Evolutionary conservation across 805 yeast species (phyloP), one percentile per base, ranked within the genome.

Genomic region (Kuraishia piskuri): DNA sequence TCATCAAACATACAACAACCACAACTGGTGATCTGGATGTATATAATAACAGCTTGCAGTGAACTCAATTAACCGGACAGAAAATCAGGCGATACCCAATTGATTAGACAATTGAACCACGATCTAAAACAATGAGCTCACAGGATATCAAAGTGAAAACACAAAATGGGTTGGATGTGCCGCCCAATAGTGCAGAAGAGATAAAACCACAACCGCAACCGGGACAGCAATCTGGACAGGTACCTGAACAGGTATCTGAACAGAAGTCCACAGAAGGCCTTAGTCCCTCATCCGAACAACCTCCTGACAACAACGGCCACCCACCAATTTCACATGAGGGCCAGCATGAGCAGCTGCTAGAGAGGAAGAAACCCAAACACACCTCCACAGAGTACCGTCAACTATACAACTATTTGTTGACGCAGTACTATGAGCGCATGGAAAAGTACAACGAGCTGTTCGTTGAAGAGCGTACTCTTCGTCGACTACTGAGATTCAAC

Each of bases 361-460:
- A 44, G 14, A 22, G 9, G 10, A 22, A 22, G 47, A 44, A 46
- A 40, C 45, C 52, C 17, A 22, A 50, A 23, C 23, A 49, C 24
- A 37, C 50, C 6, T 44, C 46, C 9, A 50, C 23, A 14, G 53
- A 52, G 36, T 48, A 52, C 47, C 25, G 48, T 17, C 40, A 47
- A 9, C 22, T 52, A 22, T 52, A 52, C 50, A 48, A 31, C 21
- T 52, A 22, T 25, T 37, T 52, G 26, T 24, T 52, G 36, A 46
- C 46, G 21, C 31, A 52, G 20, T 48, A 52, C 48, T 9, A 47
- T 22, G 24, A 37, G n/a, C 36, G 23, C 20, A 22, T 37, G 23
- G 22, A 24, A 19, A 19, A 47, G 6, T 48, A 47, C 20, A 46
- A 21, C 19, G 40, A 48, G 19, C 31, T 36, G 24, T 46, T 22